These are phyloP conservation scores for Trichoderma koningii DNA, from an alignment of 2,329 filamentous ascomycete genomes.

Conservation along the genomic window DNA sequence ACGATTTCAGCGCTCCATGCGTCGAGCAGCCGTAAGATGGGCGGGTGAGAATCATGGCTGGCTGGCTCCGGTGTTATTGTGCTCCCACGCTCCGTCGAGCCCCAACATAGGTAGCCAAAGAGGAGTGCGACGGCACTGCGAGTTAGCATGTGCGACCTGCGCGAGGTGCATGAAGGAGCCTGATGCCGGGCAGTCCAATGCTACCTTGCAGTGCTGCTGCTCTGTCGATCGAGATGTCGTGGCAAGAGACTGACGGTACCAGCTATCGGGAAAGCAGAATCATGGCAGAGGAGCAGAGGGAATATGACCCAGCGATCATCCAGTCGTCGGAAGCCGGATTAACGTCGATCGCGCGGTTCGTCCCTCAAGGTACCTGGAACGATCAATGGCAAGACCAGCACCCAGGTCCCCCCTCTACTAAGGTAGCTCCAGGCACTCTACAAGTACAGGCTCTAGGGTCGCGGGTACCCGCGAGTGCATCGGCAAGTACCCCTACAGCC, in stretches of 20 bases:
- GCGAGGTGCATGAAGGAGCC: neutral
- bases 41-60: conserved; percentile 1
- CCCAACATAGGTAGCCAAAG: neutral
- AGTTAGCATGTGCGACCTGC: neutral
- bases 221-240: conserved; percentile 13
- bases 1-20: conserved; percentile 5
- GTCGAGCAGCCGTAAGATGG: conserved; percentile 1
- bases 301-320: no score
- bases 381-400: neutral
- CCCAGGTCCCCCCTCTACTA: neutral
- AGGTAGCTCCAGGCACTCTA: conserved; percentile 8
- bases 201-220: neutral
- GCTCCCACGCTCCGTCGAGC: neutral
- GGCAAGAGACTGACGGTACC: neutral
- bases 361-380: neutral
- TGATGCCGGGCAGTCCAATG: neutral
- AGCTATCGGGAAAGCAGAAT: neutral
- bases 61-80: conserved; percentile 10
- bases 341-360: neutral
- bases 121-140: neutral
- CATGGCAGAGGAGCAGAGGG: no score
- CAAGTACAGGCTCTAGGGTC: neutral
- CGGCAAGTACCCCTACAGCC: neutral
- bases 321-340: conserved; percentile 13
- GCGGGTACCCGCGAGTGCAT: neutral